Percentiles rank a stretch among this genome's conserved stretches.
Evolutionary conservation across 805 yeast genomes (phyloP).

Genomic region (Metschnikowia lochheadii): DNA sequence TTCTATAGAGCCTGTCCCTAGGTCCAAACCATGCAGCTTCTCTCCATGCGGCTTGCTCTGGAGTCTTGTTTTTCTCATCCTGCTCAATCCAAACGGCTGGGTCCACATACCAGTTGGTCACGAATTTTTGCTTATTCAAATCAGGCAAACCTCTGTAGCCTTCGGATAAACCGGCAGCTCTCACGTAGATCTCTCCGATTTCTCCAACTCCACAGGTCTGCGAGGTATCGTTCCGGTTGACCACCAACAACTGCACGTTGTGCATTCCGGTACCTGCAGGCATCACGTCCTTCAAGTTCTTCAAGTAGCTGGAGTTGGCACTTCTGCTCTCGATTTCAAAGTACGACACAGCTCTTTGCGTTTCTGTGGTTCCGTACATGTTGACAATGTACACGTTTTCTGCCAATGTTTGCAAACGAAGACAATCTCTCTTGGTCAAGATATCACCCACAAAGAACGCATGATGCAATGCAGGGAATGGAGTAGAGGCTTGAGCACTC

Average conservation of each 20-base stretch:
- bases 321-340: constrained; percentile 78
- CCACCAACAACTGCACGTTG: constrained; percentile 90
- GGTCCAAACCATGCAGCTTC: constrained; percentile 82
- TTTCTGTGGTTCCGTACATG: constrained; percentile 99
- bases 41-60: constrained; percentile 58
- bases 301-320: constrained; percentile 67
- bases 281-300: constrained; percentile 87
- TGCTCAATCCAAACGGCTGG: constrained; percentile 56
- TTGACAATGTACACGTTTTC: constrained; percentile 86
- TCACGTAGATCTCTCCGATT: constrained; percentile 96
- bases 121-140: constrained; percentile 79
- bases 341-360: constrained; percentile 96
- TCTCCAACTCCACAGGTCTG: constrained; percentile 98
- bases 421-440: constrained; percentile 93
- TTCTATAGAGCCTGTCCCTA: constrained; percentile 91
- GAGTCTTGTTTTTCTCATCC: constrained; percentile 44
- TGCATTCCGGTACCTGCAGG: constrained; percentile 99
- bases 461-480: constrained; percentile 82
- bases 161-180: constrained; percentile 97
- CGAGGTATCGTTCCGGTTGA: constrained; percentile 81
- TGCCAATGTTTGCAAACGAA: constrained; percentile 87
- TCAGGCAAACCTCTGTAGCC: constrained; percentile 93
- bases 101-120: constrained; percentile 85
- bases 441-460: constrained; percentile 99
- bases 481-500: constrained; percentile 90